phyloP scores from a whole-genome alignment of 768 basidiomycete genomes.

The Kockovaella imperatae region DNA sequence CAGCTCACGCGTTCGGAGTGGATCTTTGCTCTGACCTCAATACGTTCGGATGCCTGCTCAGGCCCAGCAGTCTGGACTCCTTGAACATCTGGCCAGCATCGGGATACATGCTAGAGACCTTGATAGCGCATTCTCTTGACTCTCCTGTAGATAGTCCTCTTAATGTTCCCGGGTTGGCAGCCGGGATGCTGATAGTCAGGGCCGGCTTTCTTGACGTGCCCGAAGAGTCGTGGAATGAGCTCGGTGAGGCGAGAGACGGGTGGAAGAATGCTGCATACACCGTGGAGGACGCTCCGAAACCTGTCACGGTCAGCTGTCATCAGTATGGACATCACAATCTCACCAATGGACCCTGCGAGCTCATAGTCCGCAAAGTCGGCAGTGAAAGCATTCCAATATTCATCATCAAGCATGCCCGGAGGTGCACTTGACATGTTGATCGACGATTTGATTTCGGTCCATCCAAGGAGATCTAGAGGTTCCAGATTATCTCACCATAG shows the following conservation, averaged over 20 bases:
- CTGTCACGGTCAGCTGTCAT: conserved; percentile 35
- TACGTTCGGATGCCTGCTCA: conserved; percentile 58
- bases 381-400: conserved; percentile 17
- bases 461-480: no score
- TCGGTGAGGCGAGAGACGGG: conserved; percentile 38
- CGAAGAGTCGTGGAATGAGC: background rate
- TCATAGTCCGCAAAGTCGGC: conserved; percentile 59
- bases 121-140: conserved; percentile 29
- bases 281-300: conserved; percentile 84
- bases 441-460: no score
- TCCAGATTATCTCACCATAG: no score
- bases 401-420: conserved; percentile 17
- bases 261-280: conserved; percentile 72
- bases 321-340: background rate
- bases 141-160: background rate
- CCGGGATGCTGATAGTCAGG: background rate
- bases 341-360: conserved; percentile 59
- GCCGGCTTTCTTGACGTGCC: background rate
- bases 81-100: conserved; percentile 53
- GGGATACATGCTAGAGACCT: conserved; percentile 46
- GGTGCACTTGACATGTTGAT: no score
- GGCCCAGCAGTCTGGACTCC: conserved; percentile 24
- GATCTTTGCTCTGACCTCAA: conserved; percentile 44
- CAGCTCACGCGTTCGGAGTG: no score
- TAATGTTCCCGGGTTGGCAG: background rate